Evolutionary conservation across 1,139 yeast genomes (phyloP).

Genomic region (Blastobotrys petasosporus): DNA sequence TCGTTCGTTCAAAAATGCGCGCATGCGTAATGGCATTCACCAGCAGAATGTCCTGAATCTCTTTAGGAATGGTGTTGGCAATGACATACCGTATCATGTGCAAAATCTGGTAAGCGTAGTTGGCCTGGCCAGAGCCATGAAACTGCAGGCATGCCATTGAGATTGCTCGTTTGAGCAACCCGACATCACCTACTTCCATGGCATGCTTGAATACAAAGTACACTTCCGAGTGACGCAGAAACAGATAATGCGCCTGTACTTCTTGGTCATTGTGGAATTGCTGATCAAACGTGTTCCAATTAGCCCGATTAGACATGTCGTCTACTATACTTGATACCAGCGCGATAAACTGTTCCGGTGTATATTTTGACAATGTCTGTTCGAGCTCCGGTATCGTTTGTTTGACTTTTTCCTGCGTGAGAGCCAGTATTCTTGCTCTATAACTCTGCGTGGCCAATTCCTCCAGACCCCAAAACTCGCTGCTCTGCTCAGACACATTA

Average conservation of each 20-base stretch:
- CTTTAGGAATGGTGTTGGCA: slow-evolving; percentile 6
- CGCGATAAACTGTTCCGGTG: not conserved
- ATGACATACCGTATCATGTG: slow-evolving; percentile 9
- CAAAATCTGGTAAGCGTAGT: slow-evolving; percentile 9
- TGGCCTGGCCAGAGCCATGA: slow-evolving; percentile 10
- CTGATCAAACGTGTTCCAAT: slow-evolving; percentile 9
- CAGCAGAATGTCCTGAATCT: slow-evolving; percentile 6
- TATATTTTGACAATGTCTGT: not conserved
- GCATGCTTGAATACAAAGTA: slow-evolving; percentile 12
- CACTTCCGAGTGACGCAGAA: slow-evolving; percentile 9
- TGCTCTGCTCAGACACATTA: slow-evolving; percentile 5
- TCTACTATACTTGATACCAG: slow-evolving; percentile 1
- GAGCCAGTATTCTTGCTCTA: slow-evolving; percentile 6
- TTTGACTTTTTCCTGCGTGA: slow-evolving; percentile 3
- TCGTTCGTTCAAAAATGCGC: slow-evolving; percentile 6
- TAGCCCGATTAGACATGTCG: slow-evolving; percentile 8
- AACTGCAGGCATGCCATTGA: slow-evolving; percentile 9
- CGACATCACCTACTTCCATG: slow-evolving; percentile 8
- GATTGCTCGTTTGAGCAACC: slow-evolving; percentile 8
- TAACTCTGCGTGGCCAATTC: slow-evolving; percentile 7
- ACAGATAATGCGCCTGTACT: slow-evolving; percentile 11
- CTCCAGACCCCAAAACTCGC: slow-evolving; percentile 10
- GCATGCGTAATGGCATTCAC: slow-evolving; percentile 10
- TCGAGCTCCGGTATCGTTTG: not conserved
- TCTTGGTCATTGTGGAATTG: slow-evolving; percentile 10